phyloP scores from a whole-genome alignment of 2,329 filamentous ascomycete genomes.

The Cercospora sesami region DNA sequence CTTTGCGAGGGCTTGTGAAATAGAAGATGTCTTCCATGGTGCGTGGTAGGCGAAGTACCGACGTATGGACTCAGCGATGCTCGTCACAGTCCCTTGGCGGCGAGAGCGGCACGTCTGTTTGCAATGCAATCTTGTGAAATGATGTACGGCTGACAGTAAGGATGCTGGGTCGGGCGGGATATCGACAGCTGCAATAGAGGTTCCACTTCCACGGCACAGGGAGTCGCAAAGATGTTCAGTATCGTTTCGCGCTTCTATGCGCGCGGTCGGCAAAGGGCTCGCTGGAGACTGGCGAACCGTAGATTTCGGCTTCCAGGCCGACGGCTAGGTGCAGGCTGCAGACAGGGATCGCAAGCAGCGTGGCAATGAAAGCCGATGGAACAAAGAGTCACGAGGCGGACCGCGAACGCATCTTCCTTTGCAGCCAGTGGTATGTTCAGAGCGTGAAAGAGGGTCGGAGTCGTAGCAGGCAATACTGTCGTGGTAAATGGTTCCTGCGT shows the following conservation, averaged over 20 bases:
- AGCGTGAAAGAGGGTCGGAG: not conserved
- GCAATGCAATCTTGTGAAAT: constrained; percentile 18
- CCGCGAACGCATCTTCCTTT: constrained; percentile 17
- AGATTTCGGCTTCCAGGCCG: constrained; percentile 19
- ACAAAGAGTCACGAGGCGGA: constrained; percentile 13
- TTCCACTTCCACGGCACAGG: constrained; percentile 24
- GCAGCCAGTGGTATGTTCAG: not conserved
- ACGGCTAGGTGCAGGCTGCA: constrained; percentile 23
- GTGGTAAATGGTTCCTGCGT: constrained; percentile 13
- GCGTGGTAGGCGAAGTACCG: not conserved
- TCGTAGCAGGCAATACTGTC: not conserved
- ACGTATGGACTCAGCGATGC: constrained; percentile 8
- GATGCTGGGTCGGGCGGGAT: constrained; percentile 19
- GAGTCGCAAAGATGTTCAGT: constrained; percentile 8
- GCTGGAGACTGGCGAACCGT: constrained; percentile 14
- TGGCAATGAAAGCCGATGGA: constrained; percentile 23
- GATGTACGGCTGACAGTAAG: constrained; percentile 12
- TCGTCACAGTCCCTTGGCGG: constrained; percentile 11
- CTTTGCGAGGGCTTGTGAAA: constrained; percentile 29
- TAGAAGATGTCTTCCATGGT: constrained; percentile 32
- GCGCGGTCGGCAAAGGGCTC: constrained; percentile 8
- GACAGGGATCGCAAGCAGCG: constrained; percentile 21
- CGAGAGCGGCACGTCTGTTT: constrained; percentile 1
- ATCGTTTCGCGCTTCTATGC: constrained; percentile 2
- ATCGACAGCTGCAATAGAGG: constrained; percentile 23